Percentiles rank a stretch among this genome's conserved stretches.
These are phyloP conservation scores for Mycena albidolilacea DNA, from an alignment of 768 basidiomycete species.

Conservation along the genomic window DNA sequence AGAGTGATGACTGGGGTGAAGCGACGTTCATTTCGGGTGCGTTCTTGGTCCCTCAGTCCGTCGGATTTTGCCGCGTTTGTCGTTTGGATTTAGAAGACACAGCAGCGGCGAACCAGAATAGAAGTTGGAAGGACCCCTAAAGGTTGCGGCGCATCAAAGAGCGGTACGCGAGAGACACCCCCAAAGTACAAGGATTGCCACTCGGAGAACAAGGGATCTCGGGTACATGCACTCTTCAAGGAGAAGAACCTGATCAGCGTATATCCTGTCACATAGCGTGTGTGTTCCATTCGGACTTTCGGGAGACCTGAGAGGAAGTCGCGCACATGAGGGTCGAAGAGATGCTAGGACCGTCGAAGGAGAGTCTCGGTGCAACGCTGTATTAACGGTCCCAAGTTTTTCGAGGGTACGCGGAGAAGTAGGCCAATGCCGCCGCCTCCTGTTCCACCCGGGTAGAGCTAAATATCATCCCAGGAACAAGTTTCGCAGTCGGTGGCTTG, in stretches of 20 bases:
- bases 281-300: too few relatives aligned
- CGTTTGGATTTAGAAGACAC: not conserved
- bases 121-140: slow-evolving; percentile 11
- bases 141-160: not conserved
- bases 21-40: slow-evolving; percentile 13
- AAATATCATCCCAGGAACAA: too few relatives aligned
- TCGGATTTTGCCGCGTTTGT: not conserved
- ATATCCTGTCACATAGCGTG: not conserved
- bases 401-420: too few relatives aligned
- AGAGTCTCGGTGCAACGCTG: too few relatives aligned
- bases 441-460: too few relatives aligned
- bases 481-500: too few relatives aligned
- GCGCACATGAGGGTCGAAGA: not conserved
- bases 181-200: slow-evolving; percentile 23
- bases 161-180: not conserved
- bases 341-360: too few relatives aligned
- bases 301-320: slow-evolving; percentile 5
- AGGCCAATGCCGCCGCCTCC: too few relatives aligned
- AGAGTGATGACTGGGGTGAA: not conserved
- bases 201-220: slow-evolving; percentile 25
- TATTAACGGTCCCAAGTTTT: too few relatives aligned
- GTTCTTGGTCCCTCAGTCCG: not conserved
- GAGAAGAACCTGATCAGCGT: not conserved
- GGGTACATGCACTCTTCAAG: not conserved
- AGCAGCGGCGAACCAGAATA: not conserved